Evolutionary conservation across 129 eudicot species (phyloP).

Genomic region (Centrapalus pauciflorus): DNA sequence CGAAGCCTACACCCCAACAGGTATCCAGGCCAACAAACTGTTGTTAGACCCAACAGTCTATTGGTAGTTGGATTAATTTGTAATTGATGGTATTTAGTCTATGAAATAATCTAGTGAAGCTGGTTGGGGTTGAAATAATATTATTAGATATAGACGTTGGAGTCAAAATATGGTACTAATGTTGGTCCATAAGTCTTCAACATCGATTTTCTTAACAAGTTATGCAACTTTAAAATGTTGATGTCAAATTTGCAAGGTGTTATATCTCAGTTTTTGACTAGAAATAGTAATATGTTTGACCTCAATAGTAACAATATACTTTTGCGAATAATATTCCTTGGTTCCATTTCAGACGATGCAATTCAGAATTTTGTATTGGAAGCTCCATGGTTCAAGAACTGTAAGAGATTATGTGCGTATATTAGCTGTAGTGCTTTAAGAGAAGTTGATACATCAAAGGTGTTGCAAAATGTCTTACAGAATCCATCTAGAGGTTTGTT

Average conservation of each 20-base stretch:
- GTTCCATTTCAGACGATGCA: conserved; percentile 46
- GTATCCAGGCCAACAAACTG: too few species aligned
- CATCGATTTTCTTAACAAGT: not conserved
- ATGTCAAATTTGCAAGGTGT: not conserved
- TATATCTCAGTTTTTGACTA: not conserved
- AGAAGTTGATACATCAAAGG: conserved; percentile 72
- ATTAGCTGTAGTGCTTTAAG: conserved; percentile 68
- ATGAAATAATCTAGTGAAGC: not conserved
- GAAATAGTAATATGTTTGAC: not conserved
- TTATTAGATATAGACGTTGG: not conserved
- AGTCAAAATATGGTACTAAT: not conserved
- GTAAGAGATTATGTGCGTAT: conserved; percentile 84
- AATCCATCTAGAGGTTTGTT: conserved; percentile 46
- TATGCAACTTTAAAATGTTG: not conserved
- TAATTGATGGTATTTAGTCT: not conserved
- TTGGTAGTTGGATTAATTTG: not conserved
- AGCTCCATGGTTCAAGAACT: conserved; percentile 95
- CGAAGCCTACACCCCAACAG: too few species aligned
- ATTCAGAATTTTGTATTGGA: conserved; percentile 71
- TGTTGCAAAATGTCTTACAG: conserved; percentile 54
- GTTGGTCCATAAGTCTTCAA: not conserved
- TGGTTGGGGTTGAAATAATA: not conserved
- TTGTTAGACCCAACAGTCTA: not conserved
- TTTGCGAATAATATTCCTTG: not conserved
- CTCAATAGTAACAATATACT: conserved; percentile 4